A percentile compares a stretch with the other conserved stretches of the same genome.
phyloP scores from a whole-genome alignment of 345 rosid genomes.

The Litchi chinensis region DNA sequence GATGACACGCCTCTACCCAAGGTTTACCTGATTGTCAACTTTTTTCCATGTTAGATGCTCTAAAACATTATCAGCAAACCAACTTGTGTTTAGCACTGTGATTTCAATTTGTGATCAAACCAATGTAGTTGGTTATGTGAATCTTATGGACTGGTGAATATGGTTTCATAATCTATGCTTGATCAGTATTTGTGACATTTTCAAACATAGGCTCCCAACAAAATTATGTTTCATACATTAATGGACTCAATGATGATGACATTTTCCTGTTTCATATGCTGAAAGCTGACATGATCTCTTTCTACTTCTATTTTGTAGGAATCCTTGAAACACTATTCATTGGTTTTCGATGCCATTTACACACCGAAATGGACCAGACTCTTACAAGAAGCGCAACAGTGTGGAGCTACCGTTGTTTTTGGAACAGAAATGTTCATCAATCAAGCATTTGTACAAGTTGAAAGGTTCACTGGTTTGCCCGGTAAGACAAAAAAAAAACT shows the following conservation, averaged over 20 bases:
- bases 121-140: not conserved
- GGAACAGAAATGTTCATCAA: slow-evolving; percentile 63
- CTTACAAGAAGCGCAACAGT: slow-evolving; percentile 54
- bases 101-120: not conserved
- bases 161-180: too few relatives aligned
- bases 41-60: not conserved
- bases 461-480: slow-evolving; percentile 63
- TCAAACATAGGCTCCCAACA: too few relatives aligned
- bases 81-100: not conserved
- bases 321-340: slow-evolving; percentile 51
- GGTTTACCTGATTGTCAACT: slow-evolving; percentile 30
- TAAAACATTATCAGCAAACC: not conserved
- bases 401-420: slow-evolving; percentile 49
- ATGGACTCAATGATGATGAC: too few relatives aligned
- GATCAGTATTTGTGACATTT: too few relatives aligned
- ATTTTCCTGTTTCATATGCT: not conserved
- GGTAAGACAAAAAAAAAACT: slow-evolving; percentile 37
- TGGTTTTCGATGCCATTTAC: slow-evolving; percentile 64
- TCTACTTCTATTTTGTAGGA: slow-evolving; percentile 32
- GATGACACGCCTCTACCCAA: slow-evolving; percentile 52
- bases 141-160: not conserved
- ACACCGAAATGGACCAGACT: slow-evolving; percentile 64
- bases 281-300: not conserved
- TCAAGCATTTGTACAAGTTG: slow-evolving; percentile 61
- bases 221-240: too few relatives aligned